Evolutionary conservation across 75 land plant species (phyloP).

Genomic region (Adiantum capillusveneris): DNA sequence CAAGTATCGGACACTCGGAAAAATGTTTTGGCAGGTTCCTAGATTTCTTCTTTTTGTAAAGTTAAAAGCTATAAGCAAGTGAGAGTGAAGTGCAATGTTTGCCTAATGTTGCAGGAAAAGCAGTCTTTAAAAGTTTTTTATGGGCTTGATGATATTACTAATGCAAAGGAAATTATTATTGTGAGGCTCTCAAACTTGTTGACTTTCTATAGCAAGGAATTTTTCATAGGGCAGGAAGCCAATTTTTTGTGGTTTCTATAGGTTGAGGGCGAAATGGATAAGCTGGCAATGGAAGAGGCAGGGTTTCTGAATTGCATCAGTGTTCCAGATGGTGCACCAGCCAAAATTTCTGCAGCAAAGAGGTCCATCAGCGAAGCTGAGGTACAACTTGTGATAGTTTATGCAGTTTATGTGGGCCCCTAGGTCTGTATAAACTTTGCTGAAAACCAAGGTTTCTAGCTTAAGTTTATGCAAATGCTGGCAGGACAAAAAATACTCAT

Average conservation of each 20-base stretch:
- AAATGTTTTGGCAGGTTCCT: slow-evolving; percentile 85
- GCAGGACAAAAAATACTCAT: slow-evolving; percentile 83
- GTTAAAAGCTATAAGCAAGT: not conserved
- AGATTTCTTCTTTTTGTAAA: not conserved
- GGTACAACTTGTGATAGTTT: slow-evolving; percentile 22
- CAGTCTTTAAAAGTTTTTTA: slow-evolving; percentile 64
- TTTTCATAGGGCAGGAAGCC: not conserved
- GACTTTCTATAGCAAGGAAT: not conserved
- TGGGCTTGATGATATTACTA: slow-evolving; percentile 86
- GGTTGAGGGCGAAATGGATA: slow-evolving; percentile 99
- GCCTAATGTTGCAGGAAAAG: slow-evolving; percentile 42
- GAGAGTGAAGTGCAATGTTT: too few species aligned
- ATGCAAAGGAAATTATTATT: slow-evolving; percentile 67
- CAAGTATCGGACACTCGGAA: slow-evolving; percentile 62
- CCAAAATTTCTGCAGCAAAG: slow-evolving; percentile 58
- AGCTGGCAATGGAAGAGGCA: slow-evolving; percentile 96
- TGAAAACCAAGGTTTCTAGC: not conserved
- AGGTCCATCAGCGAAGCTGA: slow-evolving; percentile 33
- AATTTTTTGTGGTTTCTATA: slow-evolving; percentile 4
- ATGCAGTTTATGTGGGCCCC: not conserved
- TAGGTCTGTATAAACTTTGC: slow-evolving; percentile 1
- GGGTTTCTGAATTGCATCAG: slow-evolving; percentile 86
- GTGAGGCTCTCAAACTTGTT: slow-evolving; percentile 31
- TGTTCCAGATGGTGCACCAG: slow-evolving; percentile 96
- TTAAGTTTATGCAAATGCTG: too few species aligned